A percentile compares a stretch with the other conserved stretches of the same genome.
Conservation (phyloP, 805 yeast species). For the Cyberlindnera sargentensis region DNA sequence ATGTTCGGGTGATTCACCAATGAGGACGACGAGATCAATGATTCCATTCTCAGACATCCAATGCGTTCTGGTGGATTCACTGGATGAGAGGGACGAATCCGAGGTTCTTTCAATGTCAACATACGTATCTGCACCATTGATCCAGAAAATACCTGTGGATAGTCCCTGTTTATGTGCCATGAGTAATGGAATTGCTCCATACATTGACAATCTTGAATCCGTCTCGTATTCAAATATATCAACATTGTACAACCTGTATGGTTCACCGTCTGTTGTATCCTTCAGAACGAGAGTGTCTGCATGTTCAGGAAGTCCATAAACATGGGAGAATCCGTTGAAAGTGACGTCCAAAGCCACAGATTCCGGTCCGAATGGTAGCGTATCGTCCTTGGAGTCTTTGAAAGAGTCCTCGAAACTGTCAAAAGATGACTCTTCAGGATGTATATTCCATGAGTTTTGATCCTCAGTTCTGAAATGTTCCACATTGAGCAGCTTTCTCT, state of each 20-base stretch:
- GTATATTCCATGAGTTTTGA: slow-evolving; percentile 33
- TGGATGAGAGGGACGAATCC: slow-evolving; percentile 6
- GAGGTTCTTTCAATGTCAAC: slow-evolving; percentile 47
- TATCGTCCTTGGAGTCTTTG: slow-evolving; percentile 57
- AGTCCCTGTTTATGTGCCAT: slow-evolving; percentile 52
- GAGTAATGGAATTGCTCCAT: slow-evolving; percentile 89
- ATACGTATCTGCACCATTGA: slow-evolving; percentile 89
- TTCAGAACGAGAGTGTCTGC: slow-evolving; percentile 72
- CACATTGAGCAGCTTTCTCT: slow-evolving; percentile 61
- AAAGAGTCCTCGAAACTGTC: slow-evolving; percentile 70
- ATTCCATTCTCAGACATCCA: slow-evolving; percentile 94
- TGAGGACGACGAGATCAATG: slow-evolving; percentile 63
- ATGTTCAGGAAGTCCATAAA: slow-evolving; percentile 97
- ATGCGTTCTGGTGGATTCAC: slow-evolving; percentile 46
- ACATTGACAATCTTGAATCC: slow-evolving; percentile 82
- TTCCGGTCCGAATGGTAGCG: slow-evolving; percentile 80
- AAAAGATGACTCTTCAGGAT: slow-evolving; percentile 54
- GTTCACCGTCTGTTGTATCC: slow-evolving; percentile 58
- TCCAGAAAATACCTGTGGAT: slow-evolving; percentile 82
- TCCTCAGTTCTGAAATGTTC: slow-evolving; percentile 66
- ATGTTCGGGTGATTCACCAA: slow-evolving; percentile 50
- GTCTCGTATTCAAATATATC: slow-evolving; percentile 93
- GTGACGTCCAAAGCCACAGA: slow-evolving; percentile 75
- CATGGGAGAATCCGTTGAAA: slow-evolving; percentile 51
- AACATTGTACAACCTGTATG: slow-evolving; percentile 85